phyloP scores from a whole-genome alignment of 106 monocot species.

The Acorus calamus region DNA sequence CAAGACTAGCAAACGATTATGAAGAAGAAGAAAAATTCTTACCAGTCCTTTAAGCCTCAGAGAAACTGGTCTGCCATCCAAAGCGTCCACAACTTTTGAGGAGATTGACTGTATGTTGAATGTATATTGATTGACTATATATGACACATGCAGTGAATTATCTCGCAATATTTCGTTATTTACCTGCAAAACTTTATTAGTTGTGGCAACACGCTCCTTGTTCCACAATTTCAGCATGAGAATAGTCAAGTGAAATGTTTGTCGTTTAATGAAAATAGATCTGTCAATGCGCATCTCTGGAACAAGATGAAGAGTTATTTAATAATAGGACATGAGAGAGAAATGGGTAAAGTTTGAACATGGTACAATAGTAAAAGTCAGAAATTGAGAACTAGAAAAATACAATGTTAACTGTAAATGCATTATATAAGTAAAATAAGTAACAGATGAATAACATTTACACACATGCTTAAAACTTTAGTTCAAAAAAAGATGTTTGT shows the following conservation, averaged over 20 bases:
- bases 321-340: no score
- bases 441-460: no score
- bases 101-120: conserved; percentile 43
- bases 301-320: neutral
- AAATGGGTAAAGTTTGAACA: no score
- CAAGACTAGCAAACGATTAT: no score
- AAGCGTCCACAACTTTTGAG: conserved; percentile 61
- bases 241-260: conserved; percentile 92
- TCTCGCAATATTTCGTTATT: neutral
- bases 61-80: conserved; percentile 62
- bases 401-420: no score
- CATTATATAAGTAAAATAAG: no score
- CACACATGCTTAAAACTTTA: no score
- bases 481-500: no score
- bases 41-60: conserved; percentile 80
- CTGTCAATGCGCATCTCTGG: conserved; percentile 72
- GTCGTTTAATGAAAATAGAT: conserved; percentile 91
- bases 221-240: conserved; percentile 97
- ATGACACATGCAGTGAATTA: no score
- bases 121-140: neutral
- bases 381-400: no score
- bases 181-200: conserved; percentile 81
- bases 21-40: conserved; percentile 3
- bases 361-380: no score
- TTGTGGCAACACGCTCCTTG: conserved; percentile 58